phyloP scores from a whole-genome alignment of 441 rosid genomes.

The Mallotus japonicus region DNA sequence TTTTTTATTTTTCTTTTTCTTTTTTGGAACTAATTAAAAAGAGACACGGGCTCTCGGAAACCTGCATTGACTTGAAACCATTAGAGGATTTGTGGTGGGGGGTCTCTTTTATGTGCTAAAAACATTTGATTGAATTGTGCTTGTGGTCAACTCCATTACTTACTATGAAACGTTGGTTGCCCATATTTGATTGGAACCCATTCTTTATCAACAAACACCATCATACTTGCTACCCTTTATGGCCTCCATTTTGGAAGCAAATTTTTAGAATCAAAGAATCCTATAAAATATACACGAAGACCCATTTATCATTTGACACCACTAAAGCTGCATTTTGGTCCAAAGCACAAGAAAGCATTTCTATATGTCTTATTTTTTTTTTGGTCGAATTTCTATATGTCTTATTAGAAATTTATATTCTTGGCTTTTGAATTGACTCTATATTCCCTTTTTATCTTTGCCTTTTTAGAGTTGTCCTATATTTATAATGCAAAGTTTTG shows the following conservation, averaged over 20 bases:
- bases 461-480: not conserved
- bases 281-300: constrained; percentile 6
- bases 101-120: not conserved
- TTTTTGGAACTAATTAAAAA: not conserved
- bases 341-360: constrained; percentile 31
- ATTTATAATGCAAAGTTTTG: not conserved
- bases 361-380: constrained; percentile 20
- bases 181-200: constrained; percentile 12
- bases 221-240: constrained; percentile 33
- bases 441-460: not conserved
- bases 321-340: constrained; percentile 30
- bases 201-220: constrained; percentile 32
- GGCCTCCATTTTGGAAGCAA: constrained; percentile 37
- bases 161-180: not conserved
- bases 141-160: constrained; percentile 32
- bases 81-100: not conserved
- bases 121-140: constrained; percentile 1
- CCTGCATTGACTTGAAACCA: constrained; percentile 29
- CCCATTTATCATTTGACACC: constrained; percentile 11
- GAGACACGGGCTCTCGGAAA: constrained; percentile 3
- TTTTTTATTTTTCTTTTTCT: not conserved
- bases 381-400: constrained; percentile 19
- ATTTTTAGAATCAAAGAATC: constrained; percentile 29
- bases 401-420: constrained; percentile 6
- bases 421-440: constrained; percentile 19